phyloP scores from a whole-genome alignment of 495 filamentous ascomycete genomes.

The Xylaria bambusicola region DNA sequence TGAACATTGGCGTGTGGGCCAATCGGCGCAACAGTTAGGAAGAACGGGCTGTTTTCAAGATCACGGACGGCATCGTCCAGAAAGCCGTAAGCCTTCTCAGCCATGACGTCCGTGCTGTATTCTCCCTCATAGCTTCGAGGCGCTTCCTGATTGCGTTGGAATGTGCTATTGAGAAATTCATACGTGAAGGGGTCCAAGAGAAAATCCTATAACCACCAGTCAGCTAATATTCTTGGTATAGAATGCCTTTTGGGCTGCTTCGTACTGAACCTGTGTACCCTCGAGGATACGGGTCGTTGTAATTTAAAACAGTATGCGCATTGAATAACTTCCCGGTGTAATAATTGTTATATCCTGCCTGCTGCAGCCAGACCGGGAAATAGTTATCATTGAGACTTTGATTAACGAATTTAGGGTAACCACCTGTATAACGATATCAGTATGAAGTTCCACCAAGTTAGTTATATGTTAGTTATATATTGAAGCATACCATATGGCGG shows the following conservation, averaged over 20 bases:
- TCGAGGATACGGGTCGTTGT: conserved; percentile 53
- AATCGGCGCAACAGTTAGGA: conserved; percentile 60
- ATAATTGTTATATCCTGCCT: conserved; percentile 66
- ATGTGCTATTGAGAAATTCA: conserved; percentile 63
- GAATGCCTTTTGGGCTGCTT: no score
- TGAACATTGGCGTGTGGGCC: conserved; percentile 65
- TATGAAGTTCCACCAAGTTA: neutral
- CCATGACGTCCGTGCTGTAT: conserved; percentile 63
- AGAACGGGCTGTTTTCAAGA: conserved; percentile 57
- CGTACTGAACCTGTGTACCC: conserved; percentile 53
- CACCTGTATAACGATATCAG: conserved; percentile 41
- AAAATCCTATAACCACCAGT: conserved; percentile 49
- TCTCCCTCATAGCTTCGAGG: conserved; percentile 57
- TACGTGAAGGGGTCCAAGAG: conserved; percentile 69
- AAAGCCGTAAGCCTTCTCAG: conserved; percentile 60
- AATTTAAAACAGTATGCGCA: conserved; percentile 55
- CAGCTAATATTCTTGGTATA: neutral
- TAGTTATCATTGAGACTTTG: conserved; percentile 65
- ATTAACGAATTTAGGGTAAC: conserved; percentile 65
- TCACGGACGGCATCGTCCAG: conserved; percentile 58
- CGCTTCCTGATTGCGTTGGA: conserved; percentile 59
- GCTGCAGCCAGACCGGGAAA: conserved; percentile 65
- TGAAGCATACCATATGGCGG: conserved; percentile 55
- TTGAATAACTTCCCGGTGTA: conserved; percentile 73
- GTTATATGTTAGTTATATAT: no score